Conservation (phyloP, 306 rosid genomes). For the Lotus japonicus region DNA sequence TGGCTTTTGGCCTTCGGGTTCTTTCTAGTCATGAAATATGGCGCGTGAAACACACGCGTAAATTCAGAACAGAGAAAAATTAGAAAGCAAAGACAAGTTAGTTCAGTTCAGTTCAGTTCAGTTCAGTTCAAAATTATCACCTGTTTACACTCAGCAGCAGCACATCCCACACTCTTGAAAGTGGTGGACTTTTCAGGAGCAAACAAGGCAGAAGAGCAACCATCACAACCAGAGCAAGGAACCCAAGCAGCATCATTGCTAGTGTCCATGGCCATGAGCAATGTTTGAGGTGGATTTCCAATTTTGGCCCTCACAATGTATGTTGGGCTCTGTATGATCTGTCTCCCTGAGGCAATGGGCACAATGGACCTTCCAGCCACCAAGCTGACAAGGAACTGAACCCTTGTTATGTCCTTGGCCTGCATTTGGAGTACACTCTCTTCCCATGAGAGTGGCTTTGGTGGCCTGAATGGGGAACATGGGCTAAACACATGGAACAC, state of each 20-base stretch:
- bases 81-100: not conserved
- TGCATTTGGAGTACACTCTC: constrained; percentile 56
- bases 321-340: constrained; percentile 70
- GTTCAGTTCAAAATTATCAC: constrained; percentile 12
- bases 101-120: not conserved
- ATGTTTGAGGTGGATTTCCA: constrained; percentile 73
- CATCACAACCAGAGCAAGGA: constrained; percentile 73
- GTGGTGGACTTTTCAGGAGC: constrained; percentile 51
- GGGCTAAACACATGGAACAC: constrained; percentile 67
- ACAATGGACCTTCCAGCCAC: constrained; percentile 52
- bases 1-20: not conserved
- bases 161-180: constrained; percentile 49
- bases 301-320: constrained; percentile 67
- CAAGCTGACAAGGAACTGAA: constrained; percentile 48
- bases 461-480: constrained; percentile 65
- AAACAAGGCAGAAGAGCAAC: constrained; percentile 61
- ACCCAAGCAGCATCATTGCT: constrained; percentile 94
- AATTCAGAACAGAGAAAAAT: not conserved
- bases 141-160: constrained; percentile 65
- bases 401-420: constrained; percentile 59
- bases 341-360: constrained; percentile 91
- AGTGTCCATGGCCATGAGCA: constrained; percentile 78
- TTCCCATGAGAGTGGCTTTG: constrained; percentile 57
- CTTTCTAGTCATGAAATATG: not conserved
- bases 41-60: not conserved